phyloP scores from a whole-genome alignment of 2,329 filamentous ascomycete genomes.

The Colletotrichum orchidophilum region DNA sequence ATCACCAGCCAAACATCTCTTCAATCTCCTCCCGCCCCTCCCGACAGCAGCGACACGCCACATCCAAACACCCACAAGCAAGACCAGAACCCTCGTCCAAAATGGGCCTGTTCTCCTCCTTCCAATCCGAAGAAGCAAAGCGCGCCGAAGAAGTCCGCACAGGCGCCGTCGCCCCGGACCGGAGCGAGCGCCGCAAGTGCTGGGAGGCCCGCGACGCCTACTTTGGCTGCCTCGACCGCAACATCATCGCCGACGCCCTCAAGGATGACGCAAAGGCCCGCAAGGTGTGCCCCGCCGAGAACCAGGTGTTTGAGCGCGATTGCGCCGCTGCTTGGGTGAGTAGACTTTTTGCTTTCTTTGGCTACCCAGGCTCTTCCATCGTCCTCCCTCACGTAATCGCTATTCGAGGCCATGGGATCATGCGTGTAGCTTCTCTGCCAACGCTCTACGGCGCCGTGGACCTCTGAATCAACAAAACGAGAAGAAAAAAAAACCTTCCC shows the following conservation, averaged over 20 bases:
- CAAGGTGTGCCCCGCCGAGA: slow-evolving; percentile 51
- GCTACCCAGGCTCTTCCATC: too few species aligned
- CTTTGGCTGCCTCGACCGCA: slow-evolving; percentile 85
- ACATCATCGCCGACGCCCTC: slow-evolving; percentile 78
- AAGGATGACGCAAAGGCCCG: slow-evolving; percentile 52
- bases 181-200: slow-evolving; percentile 82
- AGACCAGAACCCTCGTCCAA: background rate
- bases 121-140: slow-evolving; percentile 52
- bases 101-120: slow-evolving; percentile 61
- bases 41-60: slow-evolving; percentile 1
- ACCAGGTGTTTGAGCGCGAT: slow-evolving; percentile 77
- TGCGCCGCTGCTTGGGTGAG: slow-evolving; percentile 92
- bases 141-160: slow-evolving; percentile 63
- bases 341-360: slow-evolving; percentile 36
- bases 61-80: background rate
- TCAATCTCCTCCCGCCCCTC: background rate
- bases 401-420: background rate
- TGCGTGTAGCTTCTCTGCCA: background rate
- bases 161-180: slow-evolving; percentile 80
- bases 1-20: background rate
- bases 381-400: slow-evolving; percentile 5
- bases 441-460: too few species aligned
- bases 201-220: slow-evolving; percentile 91
- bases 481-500: background rate
- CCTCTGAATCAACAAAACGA: background rate